Conservation (phyloP, 495 filamentous ascomycete species). For the Penicillium robsamsonii region DNA sequence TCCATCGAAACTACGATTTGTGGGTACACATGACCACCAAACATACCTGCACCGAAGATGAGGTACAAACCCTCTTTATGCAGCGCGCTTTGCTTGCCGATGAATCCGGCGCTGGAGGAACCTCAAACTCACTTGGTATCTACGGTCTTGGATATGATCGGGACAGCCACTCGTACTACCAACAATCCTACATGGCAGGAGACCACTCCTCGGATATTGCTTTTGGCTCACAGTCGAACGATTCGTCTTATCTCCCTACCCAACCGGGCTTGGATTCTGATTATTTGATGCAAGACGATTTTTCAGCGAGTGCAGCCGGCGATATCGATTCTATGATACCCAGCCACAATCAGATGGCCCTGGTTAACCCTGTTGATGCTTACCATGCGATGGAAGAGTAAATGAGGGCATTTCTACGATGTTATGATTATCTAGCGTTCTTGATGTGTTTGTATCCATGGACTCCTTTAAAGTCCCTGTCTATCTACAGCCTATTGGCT, state of each 20-base stretch:
- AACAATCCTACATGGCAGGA: constrained; percentile 17
- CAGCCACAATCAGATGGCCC: constrained; percentile 32
- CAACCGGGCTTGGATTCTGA: constrained; percentile 20
- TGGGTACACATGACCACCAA: constrained; percentile 59
- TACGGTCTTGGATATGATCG: constrained; percentile 46
- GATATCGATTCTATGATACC: constrained; percentile 33
- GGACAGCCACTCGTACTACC: constrained; percentile 18
- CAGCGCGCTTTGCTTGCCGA: constrained; percentile 41
- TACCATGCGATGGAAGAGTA: constrained; percentile 31
- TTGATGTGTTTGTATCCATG: neutral
- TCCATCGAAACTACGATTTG: constrained; percentile 66
- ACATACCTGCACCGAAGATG: constrained; percentile 49
- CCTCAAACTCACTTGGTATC: constrained; percentile 38
- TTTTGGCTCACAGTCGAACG: constrained; percentile 9
- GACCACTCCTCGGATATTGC: constrained; percentile 4
- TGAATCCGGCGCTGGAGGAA: constrained; percentile 22
- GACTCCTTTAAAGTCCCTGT: neutral
- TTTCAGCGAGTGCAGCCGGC: neutral
- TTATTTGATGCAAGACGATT: constrained; percentile 31
- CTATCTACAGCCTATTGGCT: neutral
- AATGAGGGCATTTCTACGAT: neutral
- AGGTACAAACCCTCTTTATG: constrained; percentile 50
- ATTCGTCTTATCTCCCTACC: constrained; percentile 8
- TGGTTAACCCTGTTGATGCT: constrained; percentile 38
- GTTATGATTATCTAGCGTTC: constrained; percentile 7